A percentile compares a stretch with the other conserved stretches of the same genome.
These are phyloP conservation scores for Blumeriella jaapii DNA, from an alignment of 2,329 filamentous ascomycete species.

Conservation along the genomic window DNA sequence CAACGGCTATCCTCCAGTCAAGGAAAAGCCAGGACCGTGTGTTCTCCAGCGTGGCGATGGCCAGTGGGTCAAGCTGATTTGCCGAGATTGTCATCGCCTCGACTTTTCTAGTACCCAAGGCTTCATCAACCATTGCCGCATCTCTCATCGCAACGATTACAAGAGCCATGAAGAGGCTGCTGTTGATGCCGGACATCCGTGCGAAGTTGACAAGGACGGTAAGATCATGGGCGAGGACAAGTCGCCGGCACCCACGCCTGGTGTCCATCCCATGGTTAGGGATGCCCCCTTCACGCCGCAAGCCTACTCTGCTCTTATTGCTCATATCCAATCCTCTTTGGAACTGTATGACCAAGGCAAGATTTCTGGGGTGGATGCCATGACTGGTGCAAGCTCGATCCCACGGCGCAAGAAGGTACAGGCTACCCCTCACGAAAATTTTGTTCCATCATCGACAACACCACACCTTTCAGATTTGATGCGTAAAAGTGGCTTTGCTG, in stretches of 20 bases:
- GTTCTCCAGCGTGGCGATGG: conserved; percentile 79
- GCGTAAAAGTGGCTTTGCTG: conserved; percentile 46
- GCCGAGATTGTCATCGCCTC: conserved; percentile 74
- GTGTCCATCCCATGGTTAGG: conserved; percentile 51
- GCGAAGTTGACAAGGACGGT: conserved; percentile 55
- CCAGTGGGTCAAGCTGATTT: conserved; percentile 79
- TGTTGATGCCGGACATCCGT: conserved; percentile 70
- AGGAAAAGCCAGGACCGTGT: conserved; percentile 73
- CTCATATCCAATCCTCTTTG: conserved; percentile 43
- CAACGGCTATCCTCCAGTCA: conserved; percentile 59
- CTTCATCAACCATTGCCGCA: conserved; percentile 98
- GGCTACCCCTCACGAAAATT: conserved; percentile 27
- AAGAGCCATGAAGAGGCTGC: conserved; percentile 95
- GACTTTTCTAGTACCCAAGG: conserved; percentile 95
- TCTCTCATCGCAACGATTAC: conserved; percentile 85
- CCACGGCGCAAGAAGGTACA: conserved; percentile 7
- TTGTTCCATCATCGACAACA: conserved; percentile 44
- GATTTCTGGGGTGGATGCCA: conserved; percentile 36
- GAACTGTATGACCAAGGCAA: conserved; percentile 40
- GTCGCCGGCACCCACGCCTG: conserved; percentile 24
- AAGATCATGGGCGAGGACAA: conserved; percentile 36
- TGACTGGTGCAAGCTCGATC: conserved; percentile 29
- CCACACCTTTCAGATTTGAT: conserved; percentile 59
- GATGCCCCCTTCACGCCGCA: conserved; percentile 43
- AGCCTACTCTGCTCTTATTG: conserved; percentile 38